Evolutionary conservation across 1,284 basidiomycete genomes (phyloP).

Genomic region (Peniophora sp.): DNA sequence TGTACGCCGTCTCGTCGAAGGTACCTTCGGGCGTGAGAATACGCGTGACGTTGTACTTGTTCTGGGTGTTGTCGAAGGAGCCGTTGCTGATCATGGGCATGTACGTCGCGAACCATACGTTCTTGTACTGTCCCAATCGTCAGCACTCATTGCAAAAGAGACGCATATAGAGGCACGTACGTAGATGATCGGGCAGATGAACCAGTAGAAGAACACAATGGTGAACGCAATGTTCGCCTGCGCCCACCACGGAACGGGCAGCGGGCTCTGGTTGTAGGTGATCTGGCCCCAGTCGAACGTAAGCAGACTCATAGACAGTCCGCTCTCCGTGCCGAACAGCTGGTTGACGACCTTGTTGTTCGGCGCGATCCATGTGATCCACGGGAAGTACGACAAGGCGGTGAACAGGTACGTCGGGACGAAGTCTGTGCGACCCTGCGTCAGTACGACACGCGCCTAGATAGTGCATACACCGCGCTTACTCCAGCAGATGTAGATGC

Average conservation of each 20-base stretch:
- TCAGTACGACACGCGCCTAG: not conserved
- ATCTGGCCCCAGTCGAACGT: slow-evolving; percentile 68
- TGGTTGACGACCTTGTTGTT: slow-evolving; percentile 61
- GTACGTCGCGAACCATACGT: slow-evolving; percentile 31
- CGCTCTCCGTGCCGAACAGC: slow-evolving; percentile 72
- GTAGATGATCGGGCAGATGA: slow-evolving; percentile 56
- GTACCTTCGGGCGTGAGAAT: slow-evolving; percentile 52
- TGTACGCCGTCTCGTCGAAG: slow-evolving; percentile 59
- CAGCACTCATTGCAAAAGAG: too few species aligned
- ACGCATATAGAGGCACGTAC: not conserved
- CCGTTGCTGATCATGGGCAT: slow-evolving; percentile 41
- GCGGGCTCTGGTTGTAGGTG: slow-evolving; percentile 43
- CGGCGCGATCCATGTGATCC: slow-evolving; percentile 71
- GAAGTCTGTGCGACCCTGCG: slow-evolving; percentile 27
- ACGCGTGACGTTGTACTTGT: slow-evolving; percentile 53
- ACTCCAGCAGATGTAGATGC: slow-evolving; percentile 53
- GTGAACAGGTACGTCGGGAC: slow-evolving; percentile 59
- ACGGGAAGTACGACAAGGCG: slow-evolving; percentile 48
- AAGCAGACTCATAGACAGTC: slow-evolving; percentile 59
- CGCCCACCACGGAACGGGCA: slow-evolving; percentile 53
- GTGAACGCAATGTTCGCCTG: slow-evolving; percentile 71
- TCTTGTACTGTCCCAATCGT: slow-evolving; percentile 18
- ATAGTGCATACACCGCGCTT: not conserved
- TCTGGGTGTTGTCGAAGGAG: slow-evolving; percentile 57
- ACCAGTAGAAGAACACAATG: slow-evolving; percentile 65